Base-by-base conservation (phyloP, 2,329 filamentous ascomycete genomes). In the Sarocladium oryzae region DNA sequence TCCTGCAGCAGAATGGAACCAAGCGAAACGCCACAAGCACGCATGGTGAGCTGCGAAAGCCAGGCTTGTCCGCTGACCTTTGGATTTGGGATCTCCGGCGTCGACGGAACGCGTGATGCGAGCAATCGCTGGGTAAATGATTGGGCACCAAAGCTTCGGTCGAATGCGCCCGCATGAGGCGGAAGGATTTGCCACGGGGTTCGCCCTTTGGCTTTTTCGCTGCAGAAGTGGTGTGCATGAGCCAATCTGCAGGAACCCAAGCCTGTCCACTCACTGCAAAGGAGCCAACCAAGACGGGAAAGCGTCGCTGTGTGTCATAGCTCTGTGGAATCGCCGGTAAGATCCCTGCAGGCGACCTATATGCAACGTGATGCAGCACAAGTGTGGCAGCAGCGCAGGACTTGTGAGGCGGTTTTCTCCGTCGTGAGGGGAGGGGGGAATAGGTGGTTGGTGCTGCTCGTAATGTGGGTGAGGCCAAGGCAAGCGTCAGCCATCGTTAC, bases 191-290 rank as follows among this genome's bases (percentile, higher is more conserved):
- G 43, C 43, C 43, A 48, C 43, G 28, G 28, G n/a, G n/a, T n/a
- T 20, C 21, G 11, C 43, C 26, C 26, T 13, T 48, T 15, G 43
- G 11, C 16, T 48, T 24, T 20, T n/a, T n/a, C n/a, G n/a, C 43
- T 32, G 43, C 43, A 48, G 43, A 48, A 33, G 43, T 48, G 43
- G 43, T 48, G 6, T 48, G 43, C 43, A 48, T 48, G 43, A 32
- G 43, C 43, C 28, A 48, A 48, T 48, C 24, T 48, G 43, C 43
- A 48, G 24, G 43, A 30, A 48, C 18, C 16, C 24, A 16, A 11
- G 26, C 21, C 16, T 33, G 28, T 48, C 43, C 43, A 48, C 28
- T 48, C 43, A 48, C 11, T 32, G 26, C 21, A 32, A 23, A 33
- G 43, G 43, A 48, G 28, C 28, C 24, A 48, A 21, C 43, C 43